These are phyloP conservation scores for Stevia rebaudiana DNA, from an alignment of 140 eudicot genomes.

Conservation along the genomic window DNA sequence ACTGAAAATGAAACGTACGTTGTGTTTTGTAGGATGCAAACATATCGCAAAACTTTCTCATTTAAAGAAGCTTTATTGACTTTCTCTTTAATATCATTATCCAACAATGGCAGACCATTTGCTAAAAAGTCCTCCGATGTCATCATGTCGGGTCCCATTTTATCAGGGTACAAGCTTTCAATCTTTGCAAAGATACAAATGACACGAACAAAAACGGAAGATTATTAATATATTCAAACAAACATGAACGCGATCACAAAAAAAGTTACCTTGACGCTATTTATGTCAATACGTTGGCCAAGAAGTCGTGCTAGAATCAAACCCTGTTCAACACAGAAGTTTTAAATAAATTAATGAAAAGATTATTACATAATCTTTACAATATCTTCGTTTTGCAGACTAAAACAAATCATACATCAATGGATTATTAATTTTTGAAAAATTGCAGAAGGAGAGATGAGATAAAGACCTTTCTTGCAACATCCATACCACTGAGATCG, in stretches of 20 bases:
- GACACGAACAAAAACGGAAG: background rate
- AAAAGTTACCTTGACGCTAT: slow-evolving; percentile 49
- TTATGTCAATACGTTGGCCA: slow-evolving; percentile 65
- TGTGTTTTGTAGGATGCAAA: slow-evolving; percentile 63
- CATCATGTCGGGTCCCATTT: slow-evolving; percentile 69
- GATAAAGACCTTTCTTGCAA: slow-evolving; percentile 76
- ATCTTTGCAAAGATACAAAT: slow-evolving; percentile 34
- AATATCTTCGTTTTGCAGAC: background rate
- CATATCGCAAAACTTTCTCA: slow-evolving; percentile 86
- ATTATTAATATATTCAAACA: slow-evolving; percentile 3
- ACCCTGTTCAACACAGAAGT: slow-evolving; percentile 41
- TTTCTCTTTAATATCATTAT: slow-evolving; percentile 52
- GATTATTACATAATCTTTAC: background rate
- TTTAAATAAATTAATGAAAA: background rate
- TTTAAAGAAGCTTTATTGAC: slow-evolving; percentile 59
- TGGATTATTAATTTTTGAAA: background rate
- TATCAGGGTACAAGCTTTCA: slow-evolving; percentile 73
- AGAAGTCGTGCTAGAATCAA: slow-evolving; percentile 93
- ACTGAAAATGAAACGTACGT: slow-evolving; percentile 38
- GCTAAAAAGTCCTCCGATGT: slow-evolving; percentile 58
- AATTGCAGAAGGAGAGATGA: slow-evolving; percentile 1
- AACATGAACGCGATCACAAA: background rate
- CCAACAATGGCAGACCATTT: slow-evolving; percentile 72
- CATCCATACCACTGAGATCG: slow-evolving; percentile 97
- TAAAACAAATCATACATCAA: background rate